Evolutionary conservation across 352 stramenopile species (phyloP).

Genomic region (Globisporangium yorkense): DNA sequence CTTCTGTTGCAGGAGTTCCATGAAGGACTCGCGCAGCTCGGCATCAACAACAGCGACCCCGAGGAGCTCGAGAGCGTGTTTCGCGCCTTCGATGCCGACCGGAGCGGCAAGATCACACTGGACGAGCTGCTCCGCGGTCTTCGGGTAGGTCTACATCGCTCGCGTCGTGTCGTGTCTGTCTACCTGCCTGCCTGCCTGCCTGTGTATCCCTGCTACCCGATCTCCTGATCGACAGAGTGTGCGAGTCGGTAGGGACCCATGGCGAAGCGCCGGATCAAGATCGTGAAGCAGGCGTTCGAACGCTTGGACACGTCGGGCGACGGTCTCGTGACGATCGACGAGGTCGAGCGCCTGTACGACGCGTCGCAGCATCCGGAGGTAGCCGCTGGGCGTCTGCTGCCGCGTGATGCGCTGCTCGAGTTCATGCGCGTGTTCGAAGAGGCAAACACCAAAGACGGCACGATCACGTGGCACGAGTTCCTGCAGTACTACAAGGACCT

Average conservation of each 20-base stretch:
- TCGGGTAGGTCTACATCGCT: slow-evolving; percentile 23
- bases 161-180: too few species aligned
- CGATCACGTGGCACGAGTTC: slow-evolving; percentile 83
- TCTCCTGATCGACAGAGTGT: background rate
- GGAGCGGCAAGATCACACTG: slow-evolving; percentile 78
- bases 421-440: slow-evolving; percentile 78
- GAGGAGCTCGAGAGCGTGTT: slow-evolving; percentile 55
- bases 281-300: slow-evolving; percentile 86
- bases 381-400: slow-evolving; percentile 45
- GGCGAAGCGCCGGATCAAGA: slow-evolving; percentile 60
- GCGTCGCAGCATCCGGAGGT: slow-evolving; percentile 80
- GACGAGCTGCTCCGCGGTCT: slow-evolving; percentile 88
- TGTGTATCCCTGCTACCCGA: too few species aligned
- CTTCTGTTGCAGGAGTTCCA: slow-evolving; percentile 42
- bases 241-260: slow-evolving; percentile 54
- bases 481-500: slow-evolving; percentile 90
- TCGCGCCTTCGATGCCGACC: slow-evolving; percentile 73
- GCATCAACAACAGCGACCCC: slow-evolving; percentile 26
- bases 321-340: slow-evolving; percentile 52
- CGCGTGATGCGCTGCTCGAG: slow-evolving; percentile 68
- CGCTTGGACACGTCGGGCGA: slow-evolving; percentile 62
- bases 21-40: slow-evolving; percentile 43
- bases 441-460: slow-evolving; percentile 24
- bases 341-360: slow-evolving; percentile 73
- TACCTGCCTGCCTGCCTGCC: background rate